Evolutionary conservation across 2,329 filamentous ascomycete genomes (phyloP).

Genomic region (Alternaria arbusti): DNA sequence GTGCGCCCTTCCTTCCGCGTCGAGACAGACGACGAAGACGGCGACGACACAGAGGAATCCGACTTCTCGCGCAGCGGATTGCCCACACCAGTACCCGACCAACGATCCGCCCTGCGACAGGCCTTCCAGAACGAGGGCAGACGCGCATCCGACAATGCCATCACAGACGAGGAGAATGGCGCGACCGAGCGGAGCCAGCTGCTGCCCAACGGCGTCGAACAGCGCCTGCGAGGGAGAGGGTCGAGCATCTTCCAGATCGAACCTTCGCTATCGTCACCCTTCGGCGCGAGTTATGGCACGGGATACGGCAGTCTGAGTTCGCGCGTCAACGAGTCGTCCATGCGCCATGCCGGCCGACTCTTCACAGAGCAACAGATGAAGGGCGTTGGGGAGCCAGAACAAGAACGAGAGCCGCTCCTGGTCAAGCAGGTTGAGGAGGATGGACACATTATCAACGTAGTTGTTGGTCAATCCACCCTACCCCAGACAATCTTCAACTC

Average conservation of each 20-base stretch:
- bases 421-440: slow-evolving; percentile 86
- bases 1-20: slow-evolving; percentile 75
- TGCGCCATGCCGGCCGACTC: slow-evolving; percentile 61
- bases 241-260: slow-evolving; percentile 58
- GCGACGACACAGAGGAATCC: slow-evolving; percentile 34
- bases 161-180: slow-evolving; percentile 45
- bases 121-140: slow-evolving; percentile 48
- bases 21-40: slow-evolving; percentile 40
- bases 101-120: slow-evolving; percentile 51
- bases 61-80: slow-evolving; percentile 42
- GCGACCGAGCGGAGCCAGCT: slow-evolving; percentile 40
- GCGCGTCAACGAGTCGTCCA: slow-evolving; percentile 62
- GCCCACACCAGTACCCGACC: slow-evolving; percentile 41
- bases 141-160: slow-evolving; percentile 47
- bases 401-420: slow-evolving; percentile 72
- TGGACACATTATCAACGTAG: slow-evolving; percentile 81
- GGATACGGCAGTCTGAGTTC: slow-evolving; percentile 66
- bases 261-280: slow-evolving; percentile 67
- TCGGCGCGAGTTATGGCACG: slow-evolving; percentile 74
- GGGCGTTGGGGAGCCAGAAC: slow-evolving; percentile 51
- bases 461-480: slow-evolving; percentile 92
- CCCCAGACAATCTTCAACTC: slow-evolving; percentile 97
- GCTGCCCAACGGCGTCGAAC: slow-evolving; percentile 35
- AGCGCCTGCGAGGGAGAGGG: slow-evolving; percentile 41
- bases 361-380: slow-evolving; percentile 56